These are phyloP conservation scores for Pleurotus cornucopiae DNA, from an alignment of 768 basidiomycete genomes.

Conservation along the genomic window DNA sequence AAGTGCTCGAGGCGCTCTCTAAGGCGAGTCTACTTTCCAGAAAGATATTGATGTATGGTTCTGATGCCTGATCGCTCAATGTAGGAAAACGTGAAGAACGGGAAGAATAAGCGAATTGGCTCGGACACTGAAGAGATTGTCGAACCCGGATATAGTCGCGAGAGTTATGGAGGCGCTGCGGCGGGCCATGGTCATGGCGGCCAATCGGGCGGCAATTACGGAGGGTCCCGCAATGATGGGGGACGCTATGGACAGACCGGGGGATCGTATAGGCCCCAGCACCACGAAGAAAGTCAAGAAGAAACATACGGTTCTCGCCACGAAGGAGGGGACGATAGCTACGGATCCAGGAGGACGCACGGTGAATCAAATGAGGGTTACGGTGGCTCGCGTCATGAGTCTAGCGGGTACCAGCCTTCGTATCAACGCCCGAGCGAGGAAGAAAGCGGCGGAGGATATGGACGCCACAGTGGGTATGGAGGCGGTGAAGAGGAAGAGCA, in stretches of 20 bases:
- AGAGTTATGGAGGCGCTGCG: conserved; percentile 21
- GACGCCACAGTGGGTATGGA: neutral
- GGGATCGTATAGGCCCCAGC: neutral
- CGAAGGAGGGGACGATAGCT: neutral
- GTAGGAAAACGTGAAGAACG: conserved; percentile 52
- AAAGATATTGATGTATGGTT: too few species aligned
- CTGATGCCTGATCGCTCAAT: too few species aligned
- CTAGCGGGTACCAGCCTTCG: neutral
- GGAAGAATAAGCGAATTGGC: conserved; percentile 54
- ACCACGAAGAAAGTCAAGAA: neutral
- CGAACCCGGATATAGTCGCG: conserved; percentile 36
- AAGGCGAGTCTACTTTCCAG: conserved; percentile 32
- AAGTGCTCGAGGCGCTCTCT: conserved; percentile 45
- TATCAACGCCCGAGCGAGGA: conserved; percentile 1
- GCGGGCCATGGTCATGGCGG: neutral
- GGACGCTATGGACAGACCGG: neutral
- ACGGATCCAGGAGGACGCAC: neutral
- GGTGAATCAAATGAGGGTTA: neutral
- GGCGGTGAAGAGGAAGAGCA: neutral
- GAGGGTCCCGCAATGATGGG: neutral
- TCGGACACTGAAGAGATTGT: conserved; percentile 34
- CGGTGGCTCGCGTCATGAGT: neutral
- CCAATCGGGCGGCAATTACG: conserved; percentile 8
- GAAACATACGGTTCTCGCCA: neutral
- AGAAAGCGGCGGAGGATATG: conserved; percentile 1